Percentiles rank a stretch among this genome's conserved stretches.
These are phyloP conservation scores for Russula ochroleuca DNA, from an alignment of 768 basidiomycete species.

Conservation along the genomic window DNA sequence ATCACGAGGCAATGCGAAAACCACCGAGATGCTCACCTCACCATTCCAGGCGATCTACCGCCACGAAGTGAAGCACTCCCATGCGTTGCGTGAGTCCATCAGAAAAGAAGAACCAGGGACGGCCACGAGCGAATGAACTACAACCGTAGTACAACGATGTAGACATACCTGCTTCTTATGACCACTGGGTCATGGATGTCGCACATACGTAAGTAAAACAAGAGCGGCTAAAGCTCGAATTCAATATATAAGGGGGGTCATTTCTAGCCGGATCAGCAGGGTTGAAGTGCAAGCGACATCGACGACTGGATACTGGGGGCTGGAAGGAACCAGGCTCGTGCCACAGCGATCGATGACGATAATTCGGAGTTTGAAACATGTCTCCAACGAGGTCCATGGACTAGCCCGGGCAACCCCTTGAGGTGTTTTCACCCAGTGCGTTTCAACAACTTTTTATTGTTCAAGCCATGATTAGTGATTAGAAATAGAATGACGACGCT, in stretches of 20 bases:
- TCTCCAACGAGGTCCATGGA: no score
- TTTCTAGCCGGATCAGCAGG: not conserved
- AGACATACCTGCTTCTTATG: not conserved
- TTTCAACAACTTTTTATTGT: no score
- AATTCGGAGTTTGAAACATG: not conserved
- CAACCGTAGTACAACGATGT: not conserved
- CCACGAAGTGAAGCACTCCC: not conserved
- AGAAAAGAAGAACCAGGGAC: not conserved
- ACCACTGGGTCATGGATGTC: not conserved
- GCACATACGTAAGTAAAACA: not conserved
- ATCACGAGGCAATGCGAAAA: not conserved
- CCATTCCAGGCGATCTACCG: not conserved
- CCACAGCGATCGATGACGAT: not conserved
- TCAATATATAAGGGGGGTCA: not conserved
- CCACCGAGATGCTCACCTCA: conserved; percentile 5
- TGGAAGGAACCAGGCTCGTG: not conserved
- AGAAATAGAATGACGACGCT: no score
- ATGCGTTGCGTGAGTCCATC: not conserved
- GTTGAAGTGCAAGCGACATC: not conserved
- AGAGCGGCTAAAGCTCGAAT: not conserved
- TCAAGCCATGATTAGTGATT: no score
- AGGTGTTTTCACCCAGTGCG: no score
- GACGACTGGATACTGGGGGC: not conserved
- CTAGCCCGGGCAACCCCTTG: no score
- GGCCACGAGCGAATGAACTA: not conserved